Conservation (phyloP, 495 filamentous ascomycete genomes). For the Monascus purpureus region DNA sequence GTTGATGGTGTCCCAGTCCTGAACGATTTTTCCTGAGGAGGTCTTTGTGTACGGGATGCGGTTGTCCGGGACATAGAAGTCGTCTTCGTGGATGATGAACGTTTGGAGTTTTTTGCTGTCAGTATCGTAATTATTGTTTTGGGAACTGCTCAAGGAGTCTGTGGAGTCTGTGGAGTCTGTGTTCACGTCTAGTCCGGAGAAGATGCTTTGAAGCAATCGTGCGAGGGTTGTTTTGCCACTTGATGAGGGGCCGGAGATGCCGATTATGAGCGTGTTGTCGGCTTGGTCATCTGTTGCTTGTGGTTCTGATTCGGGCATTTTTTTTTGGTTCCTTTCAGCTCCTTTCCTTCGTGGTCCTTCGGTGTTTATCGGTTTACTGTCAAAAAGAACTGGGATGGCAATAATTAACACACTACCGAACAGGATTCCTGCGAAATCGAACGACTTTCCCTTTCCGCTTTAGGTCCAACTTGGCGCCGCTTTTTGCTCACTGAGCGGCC, state of each 20-base stretch:
- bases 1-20: slow-evolving; percentile 79
- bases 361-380: too few species aligned
- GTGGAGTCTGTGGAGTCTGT: too few species aligned
- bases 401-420: too few species aligned
- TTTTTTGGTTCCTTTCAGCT: slow-evolving; percentile 4
- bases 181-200: slow-evolving; percentile 22
- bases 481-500: too few species aligned
- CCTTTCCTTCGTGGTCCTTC: too few species aligned
- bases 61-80: slow-evolving; percentile 75
- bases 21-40: slow-evolving; percentile 33
- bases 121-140: too few species aligned
- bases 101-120: slow-evolving; percentile 26
- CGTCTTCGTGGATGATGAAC: slow-evolving; percentile 83
- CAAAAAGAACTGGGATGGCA: too few species aligned
- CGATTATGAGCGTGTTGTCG: slow-evolving; percentile 41
- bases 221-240: slow-evolving; percentile 73
- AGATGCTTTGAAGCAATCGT: slow-evolving; percentile 57
- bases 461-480: too few species aligned
- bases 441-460: too few species aligned
- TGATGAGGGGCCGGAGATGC: slow-evolving; percentile 61
- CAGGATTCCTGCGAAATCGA: too few species aligned
- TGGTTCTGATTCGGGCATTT: slow-evolving; percentile 2
- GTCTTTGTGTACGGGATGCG: slow-evolving; percentile 38
- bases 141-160: too few species aligned
- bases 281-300: slow-evolving; percentile 8